Evolutionary conservation across 441 rosid genomes (phyloP).

Genomic region (Euphorbia schlechtendalii): DNA sequence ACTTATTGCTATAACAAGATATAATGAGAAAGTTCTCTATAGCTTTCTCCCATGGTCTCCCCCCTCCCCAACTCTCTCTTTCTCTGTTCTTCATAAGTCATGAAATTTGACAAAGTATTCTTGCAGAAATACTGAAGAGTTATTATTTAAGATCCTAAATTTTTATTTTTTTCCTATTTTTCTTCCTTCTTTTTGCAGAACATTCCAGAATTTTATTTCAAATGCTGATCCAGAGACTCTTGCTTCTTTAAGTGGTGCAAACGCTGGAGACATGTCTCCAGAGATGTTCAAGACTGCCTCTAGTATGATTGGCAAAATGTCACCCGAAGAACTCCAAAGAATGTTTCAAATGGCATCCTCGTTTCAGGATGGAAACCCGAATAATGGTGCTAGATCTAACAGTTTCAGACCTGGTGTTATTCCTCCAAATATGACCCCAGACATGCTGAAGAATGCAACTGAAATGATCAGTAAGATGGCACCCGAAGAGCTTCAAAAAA

Average conservation of each 20-base stretch:
- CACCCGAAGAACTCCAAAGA: slow-evolving; percentile 79
- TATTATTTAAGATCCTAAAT: neutral
- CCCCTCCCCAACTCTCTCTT: no score
- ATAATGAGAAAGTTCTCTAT: neutral
- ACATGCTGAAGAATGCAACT: slow-evolving; percentile 72
- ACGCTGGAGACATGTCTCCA: slow-evolving; percentile 63
- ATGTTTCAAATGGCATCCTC: slow-evolving; percentile 82
- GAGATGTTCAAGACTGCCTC: slow-evolving; percentile 80
- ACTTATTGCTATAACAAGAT: neutral
- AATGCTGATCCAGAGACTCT: slow-evolving; percentile 64
- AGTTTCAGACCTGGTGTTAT: slow-evolving; percentile 36
- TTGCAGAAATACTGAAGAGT: neutral
- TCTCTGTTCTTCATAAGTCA: neutral
- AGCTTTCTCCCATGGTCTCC: no score
- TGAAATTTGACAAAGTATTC: neutral
- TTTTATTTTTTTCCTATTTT: neutral
- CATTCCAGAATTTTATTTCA: slow-evolving; percentile 75
- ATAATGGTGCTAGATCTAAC: slow-evolving; percentile 26
- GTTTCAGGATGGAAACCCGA: slow-evolving; percentile 50
- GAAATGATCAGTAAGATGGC: slow-evolving; percentile 77
- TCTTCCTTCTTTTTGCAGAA: slow-evolving; percentile 34
- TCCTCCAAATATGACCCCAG: slow-evolving; percentile 63
- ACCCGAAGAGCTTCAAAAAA: slow-evolving; percentile 69
- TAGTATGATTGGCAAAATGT: slow-evolving; percentile 76
- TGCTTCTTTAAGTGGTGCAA: slow-evolving; percentile 62